Conservation (phyloP, 371 early-diverging fungal species). For the Smittium mucronatum region DNA sequence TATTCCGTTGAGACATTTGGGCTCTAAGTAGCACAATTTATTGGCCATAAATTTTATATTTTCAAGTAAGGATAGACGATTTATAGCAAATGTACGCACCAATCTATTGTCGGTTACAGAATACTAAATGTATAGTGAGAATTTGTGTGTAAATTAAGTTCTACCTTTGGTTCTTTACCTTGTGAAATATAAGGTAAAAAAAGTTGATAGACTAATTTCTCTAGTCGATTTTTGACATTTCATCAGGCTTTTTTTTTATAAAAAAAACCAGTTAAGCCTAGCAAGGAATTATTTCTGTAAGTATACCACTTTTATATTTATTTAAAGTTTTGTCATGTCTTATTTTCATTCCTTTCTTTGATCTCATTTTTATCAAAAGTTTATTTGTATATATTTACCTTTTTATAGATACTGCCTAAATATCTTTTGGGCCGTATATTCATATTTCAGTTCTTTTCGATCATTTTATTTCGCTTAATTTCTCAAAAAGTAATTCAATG, state of each 20-base stretch:
- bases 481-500: background rate
- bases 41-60: too few species aligned
- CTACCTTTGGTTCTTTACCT: background rate
- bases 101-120: too few species aligned
- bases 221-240: background rate
- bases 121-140: too few species aligned
- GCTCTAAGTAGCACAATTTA: too few species aligned
- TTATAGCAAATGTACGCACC: too few species aligned
- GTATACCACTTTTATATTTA: background rate
- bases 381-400: background rate
- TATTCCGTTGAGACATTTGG: too few species aligned
- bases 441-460: background rate
- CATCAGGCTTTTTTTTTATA: background rate
- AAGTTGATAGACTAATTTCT: background rate
- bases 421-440: background rate
- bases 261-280: background rate
- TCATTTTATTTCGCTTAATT: background rate
- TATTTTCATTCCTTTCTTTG: background rate
- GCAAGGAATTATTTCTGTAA: background rate
- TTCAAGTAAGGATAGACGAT: too few species aligned
- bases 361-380: background rate
- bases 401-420: background rate
- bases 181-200: background rate
- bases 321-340: background rate
- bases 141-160: too few species aligned